Base-by-base conservation (phyloP, 2,329 filamentous ascomycete genomes). In the Paecilomyces variotii region DNA sequence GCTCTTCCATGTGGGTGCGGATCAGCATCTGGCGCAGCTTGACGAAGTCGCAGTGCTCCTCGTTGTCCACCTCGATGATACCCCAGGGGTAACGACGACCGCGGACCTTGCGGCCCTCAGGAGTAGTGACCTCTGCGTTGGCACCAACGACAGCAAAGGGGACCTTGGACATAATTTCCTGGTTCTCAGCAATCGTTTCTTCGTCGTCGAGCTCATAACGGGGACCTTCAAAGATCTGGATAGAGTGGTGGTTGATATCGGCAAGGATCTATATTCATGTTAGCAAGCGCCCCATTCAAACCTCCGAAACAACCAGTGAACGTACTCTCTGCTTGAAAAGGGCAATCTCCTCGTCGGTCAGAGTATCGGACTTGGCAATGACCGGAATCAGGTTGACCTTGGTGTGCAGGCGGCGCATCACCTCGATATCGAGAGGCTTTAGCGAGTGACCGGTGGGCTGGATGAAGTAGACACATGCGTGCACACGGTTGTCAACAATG, bases 1-100 rank as follows among this genome's bases (percentile, higher is more conserved):
- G 91, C 81, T 99, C 94, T 77, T 99, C 94, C 94, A 99, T 99
- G 84, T 99, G 94, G 59, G 94, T 99, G 76, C 94, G 90, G 81
- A 99, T 97, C 67, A 99, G 87, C 94, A 99, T 99, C 80, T 99
- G 94, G 77, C 94, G 91, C 62, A 99, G 87, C 87, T 99, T 99
- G 79, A 97, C 94, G 67, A 99, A 99, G 80, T 99, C 94, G 74
- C 94, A 99, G 83, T 99, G 94, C 78, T 99, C 94, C 84, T 99
- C 94, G 76, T 99, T 99, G 80, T 99, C 94, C 64, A 99, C 94
- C 80, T 99, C 94, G 66, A 99, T 97, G 69, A 94, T 87, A 80
- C 94, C 94, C 94, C 94, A 99, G 14, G 94, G 94, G 80, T 97
- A 97, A 69, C 89, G 86, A 79, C 94, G 93, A 64, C 94, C 94